A percentile compares a stretch with the other conserved stretches of the same genome.
Evolutionary conservation across 2,329 filamentous ascomycete genomes (phyloP).

Genomic region (Ilyonectria sp.): DNA sequence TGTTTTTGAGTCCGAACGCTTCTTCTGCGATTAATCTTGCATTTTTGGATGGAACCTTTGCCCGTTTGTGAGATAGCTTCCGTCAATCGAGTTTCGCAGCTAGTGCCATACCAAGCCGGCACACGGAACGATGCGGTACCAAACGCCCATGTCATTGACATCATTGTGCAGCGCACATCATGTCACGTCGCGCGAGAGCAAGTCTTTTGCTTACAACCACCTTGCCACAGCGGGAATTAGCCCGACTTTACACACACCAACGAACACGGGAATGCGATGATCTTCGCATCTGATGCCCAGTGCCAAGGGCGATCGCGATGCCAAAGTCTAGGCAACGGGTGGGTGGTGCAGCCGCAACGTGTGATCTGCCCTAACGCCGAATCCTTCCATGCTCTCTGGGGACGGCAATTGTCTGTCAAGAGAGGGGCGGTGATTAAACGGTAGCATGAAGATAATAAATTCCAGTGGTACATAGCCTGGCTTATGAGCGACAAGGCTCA

Average conservation of each 20-base stretch:
- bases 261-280: not conserved
- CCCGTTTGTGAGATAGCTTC: not conserved
- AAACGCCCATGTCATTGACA: constrained; percentile 17
- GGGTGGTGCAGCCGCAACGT: not conserved
- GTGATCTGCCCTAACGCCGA: not conserved
- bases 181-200: constrained; percentile 14
- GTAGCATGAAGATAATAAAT: too few relatives aligned
- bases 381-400: too few relatives aligned
- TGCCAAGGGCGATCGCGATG: constrained; percentile 24
- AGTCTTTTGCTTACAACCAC: not conserved
- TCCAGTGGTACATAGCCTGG: not conserved
- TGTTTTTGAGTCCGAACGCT: not conserved
- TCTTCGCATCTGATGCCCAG: not conserved
- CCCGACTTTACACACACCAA: not conserved
- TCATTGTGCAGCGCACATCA: constrained; percentile 25
- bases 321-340: constrained; percentile 6
- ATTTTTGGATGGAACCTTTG: not conserved
- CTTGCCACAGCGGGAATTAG: not conserved
- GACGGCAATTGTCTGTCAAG: too few relatives aligned
- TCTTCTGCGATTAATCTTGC: not conserved
- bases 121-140: not conserved
- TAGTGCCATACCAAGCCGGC: constrained; percentile 1
- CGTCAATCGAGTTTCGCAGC: not conserved
- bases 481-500: not conserved
- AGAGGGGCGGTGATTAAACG: too few relatives aligned